Conservation (phyloP, 805 yeast species). For the Wickerhamomyces mucosus region DNA sequence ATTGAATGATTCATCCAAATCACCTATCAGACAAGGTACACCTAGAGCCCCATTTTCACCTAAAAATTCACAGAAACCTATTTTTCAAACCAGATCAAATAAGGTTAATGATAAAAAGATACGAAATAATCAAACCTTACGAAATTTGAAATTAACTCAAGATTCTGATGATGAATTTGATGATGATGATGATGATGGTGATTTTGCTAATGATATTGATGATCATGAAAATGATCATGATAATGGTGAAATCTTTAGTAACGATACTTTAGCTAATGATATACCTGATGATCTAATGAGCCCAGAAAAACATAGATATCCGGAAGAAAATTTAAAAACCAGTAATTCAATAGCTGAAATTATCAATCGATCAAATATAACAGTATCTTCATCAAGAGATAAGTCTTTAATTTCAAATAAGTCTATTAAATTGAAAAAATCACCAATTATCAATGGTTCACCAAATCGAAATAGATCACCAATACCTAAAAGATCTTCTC, state of each 20-base stretch:
- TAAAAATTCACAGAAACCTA: not conserved
- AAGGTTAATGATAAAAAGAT: too few species aligned
- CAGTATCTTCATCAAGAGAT: conserved; percentile 1
- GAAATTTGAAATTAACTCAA: too few species aligned
- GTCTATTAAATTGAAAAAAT: too few species aligned
- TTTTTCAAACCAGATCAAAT: not conserved
- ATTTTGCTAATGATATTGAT: conserved; percentile 1
- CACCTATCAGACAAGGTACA: conserved; percentile 17
- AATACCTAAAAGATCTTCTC: too few species aligned
- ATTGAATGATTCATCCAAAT: conserved; percentile 13
- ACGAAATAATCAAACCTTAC: too few species aligned
- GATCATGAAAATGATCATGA: too few species aligned
- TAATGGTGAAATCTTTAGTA: conserved; percentile 2
- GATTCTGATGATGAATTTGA: conserved; percentile 3
- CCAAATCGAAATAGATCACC: too few species aligned
- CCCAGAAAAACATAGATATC: conserved; percentile 18
- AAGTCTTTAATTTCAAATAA: not conserved
- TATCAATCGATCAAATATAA: not conserved
- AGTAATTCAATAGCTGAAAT: not conserved
- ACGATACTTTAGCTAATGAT: conserved; percentile 14
- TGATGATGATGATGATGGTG: not conserved
- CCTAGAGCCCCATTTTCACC: conserved; percentile 8
- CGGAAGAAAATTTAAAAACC: conserved; percentile 9
- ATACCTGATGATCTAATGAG: conserved; percentile 17
- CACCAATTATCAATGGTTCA: too few species aligned